Evolutionary conservation across 2,329 filamentous ascomycete genomes (phyloP).

Genomic region (Fusarium duplospermum): DNA sequence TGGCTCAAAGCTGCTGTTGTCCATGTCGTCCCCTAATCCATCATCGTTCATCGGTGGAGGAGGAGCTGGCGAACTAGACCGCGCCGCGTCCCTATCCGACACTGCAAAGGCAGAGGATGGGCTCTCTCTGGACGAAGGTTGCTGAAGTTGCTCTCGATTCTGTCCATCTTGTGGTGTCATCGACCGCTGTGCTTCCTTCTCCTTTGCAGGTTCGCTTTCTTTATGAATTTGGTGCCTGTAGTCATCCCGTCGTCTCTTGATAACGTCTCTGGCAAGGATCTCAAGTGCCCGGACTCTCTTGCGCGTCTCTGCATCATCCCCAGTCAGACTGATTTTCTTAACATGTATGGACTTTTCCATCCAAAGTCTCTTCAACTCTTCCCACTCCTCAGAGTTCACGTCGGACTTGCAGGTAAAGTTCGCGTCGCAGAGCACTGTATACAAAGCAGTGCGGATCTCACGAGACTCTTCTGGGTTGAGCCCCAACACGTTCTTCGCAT

Average conservation of each 20-base stretch:
- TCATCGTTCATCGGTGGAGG: constrained; percentile 27
- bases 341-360: constrained; percentile 67
- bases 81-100: constrained; percentile 1
- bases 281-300: constrained; percentile 75
- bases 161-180: neutral
- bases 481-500: constrained; percentile 73
- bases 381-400: constrained; percentile 77
- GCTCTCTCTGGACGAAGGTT: neutral
- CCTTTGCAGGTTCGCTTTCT: constrained; percentile 61
- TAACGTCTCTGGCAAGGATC: constrained; percentile 78
- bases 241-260: constrained; percentile 80
- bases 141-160: neutral
- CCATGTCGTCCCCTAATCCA: constrained; percentile 36
- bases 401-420: constrained; percentile 80
- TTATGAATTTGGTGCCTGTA: constrained; percentile 45
- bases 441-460: constrained; percentile 73
- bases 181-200: neutral
- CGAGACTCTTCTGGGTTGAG: constrained; percentile 62
- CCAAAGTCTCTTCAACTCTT: constrained; percentile 76
- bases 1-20: constrained; percentile 37
- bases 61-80: constrained; percentile 29
- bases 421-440: constrained; percentile 71
- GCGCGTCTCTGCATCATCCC: constrained; percentile 63
- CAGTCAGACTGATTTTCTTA: constrained; percentile 62
- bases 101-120: constrained; percentile 1